Evolutionary conservation across 495 filamentous ascomycete genomes (phyloP), one percentile per base, ranked within the genome.

Genomic region (Lasiosphaeria miniovina): DNA sequence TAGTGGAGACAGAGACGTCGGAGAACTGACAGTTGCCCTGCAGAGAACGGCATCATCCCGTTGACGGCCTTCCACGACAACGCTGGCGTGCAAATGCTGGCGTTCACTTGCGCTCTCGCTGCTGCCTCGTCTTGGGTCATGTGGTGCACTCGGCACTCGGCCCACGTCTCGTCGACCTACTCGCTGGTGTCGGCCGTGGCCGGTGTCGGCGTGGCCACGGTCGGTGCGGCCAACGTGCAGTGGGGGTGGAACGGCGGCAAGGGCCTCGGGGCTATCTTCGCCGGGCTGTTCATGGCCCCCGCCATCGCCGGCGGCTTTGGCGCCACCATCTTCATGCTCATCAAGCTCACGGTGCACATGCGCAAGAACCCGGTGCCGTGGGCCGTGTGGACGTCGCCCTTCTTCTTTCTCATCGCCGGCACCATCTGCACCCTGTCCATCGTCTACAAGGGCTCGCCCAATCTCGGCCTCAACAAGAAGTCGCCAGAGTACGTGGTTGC

Each of bases 111-210:
- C 68, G 85, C 85, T 48, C 74, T 84, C 49, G 65, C 81, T 14
- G 83, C 79, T 15, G 83, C 81, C 49, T 81, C 86, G 0, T 65
- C 74, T 5, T 89, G 83, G 80, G 74, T 89, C 46, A 82, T 84
- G 40, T 58, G 83, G 60, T 79, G 81, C 58, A 87, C 84, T 9
- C 63, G 65, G 17, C 61, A 82, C 62, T 82, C 82, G 52, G 72
- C 82, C 38, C 84, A 82, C n/a, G 84, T 88, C 49, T 88, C 85
- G 0, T 85, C 87, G 5, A 89, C 86, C 1, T 83, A 88, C 71
- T 86, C 84, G 9, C 78, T 88, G 54, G 77, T 88, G 57, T 81
- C 81, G 53, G 84, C 82, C 54, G 71, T 89, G 24, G 74, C 84
- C 57, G 87, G 86, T 63, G 83, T 88, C 58, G 86, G 86, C 38